phyloP scores from a whole-genome alignment of 352 stramenopile species.

The Phytophthora podocarpi region DNA sequence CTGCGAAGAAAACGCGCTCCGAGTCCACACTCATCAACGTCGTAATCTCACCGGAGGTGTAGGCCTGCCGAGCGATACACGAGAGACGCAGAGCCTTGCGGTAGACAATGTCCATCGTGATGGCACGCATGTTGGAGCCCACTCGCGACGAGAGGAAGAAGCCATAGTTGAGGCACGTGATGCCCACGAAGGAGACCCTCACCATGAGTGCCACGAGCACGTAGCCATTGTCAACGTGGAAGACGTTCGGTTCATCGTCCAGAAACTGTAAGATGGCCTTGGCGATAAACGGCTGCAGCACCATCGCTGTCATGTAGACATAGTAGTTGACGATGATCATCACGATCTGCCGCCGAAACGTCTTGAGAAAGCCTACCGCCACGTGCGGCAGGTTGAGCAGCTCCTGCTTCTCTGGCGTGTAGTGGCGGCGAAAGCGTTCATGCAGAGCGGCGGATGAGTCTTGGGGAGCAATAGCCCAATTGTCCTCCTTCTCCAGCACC shows the following conservation, averaged over 20 bases:
- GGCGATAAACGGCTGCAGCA: conserved; percentile 33
- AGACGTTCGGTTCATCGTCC: conserved; percentile 30
- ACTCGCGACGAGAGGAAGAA: conserved; percentile 44
- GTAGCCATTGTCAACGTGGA: conserved; percentile 33
- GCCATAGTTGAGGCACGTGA: conserved; percentile 44
- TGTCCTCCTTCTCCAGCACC: conserved; percentile 39
- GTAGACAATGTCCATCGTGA: conserved; percentile 49
- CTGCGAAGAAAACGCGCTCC: conserved; percentile 43
- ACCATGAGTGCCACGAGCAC: conserved; percentile 28
- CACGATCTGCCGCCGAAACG: conserved; percentile 27
- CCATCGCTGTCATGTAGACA: conserved; percentile 38
- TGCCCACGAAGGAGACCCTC: conserved; percentile 23
- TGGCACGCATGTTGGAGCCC: conserved; percentile 42
- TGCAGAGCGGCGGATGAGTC: conserved; percentile 31
- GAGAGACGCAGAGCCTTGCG: conserved; percentile 65
- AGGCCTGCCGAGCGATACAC: conserved; percentile 40
- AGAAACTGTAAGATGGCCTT: conserved; percentile 38
- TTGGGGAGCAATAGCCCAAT: conserved; percentile 31
- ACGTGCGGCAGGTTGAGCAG: conserved; percentile 24
- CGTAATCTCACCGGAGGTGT: conserved; percentile 47
- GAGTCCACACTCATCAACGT: conserved; percentile 54
- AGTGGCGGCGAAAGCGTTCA: conserved; percentile 23
- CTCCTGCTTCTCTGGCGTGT: background rate
- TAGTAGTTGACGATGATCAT: conserved; percentile 33
- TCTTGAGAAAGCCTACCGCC: conserved; percentile 26